Conservation (phyloP, 2,329 filamentous ascomycete species). For the Venturia carpophila region DNA sequence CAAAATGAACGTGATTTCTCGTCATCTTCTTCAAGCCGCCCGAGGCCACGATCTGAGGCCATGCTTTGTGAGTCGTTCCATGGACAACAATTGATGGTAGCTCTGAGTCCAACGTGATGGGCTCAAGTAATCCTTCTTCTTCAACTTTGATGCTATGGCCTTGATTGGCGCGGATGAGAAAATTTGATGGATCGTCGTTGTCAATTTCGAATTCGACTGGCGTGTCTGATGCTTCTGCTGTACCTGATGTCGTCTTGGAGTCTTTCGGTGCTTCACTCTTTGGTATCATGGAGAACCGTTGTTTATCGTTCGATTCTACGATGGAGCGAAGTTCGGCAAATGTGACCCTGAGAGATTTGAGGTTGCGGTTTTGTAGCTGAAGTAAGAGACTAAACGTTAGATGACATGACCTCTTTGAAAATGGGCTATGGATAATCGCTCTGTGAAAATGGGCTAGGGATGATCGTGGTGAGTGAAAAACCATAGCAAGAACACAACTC, state of each 20-base stretch:
- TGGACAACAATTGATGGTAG: slow-evolving; percentile 67
- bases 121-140: slow-evolving; percentile 60
- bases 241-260: slow-evolving; percentile 45
- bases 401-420: background rate
- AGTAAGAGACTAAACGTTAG: background rate
- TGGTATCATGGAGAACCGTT: slow-evolving; percentile 74
- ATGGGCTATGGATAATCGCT: background rate
- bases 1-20: slow-evolving; percentile 85
- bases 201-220: slow-evolving; percentile 18
- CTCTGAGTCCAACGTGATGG: slow-evolving; percentile 52
- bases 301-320: slow-evolving; percentile 75
- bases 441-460: background rate
- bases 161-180: slow-evolving; percentile 90
- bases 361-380: slow-evolving; percentile 51
- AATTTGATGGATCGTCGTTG: slow-evolving; percentile 51
- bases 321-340: slow-evolving; percentile 63
- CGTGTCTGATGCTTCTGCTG: slow-evolving; percentile 46
- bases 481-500: slow-evolving; percentile 23
- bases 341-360: slow-evolving; percentile 64
- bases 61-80: slow-evolving; percentile 79
- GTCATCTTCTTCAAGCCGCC: slow-evolving; percentile 77
- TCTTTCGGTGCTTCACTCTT: slow-evolving; percentile 29
- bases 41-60: slow-evolving; percentile 62
- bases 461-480: background rate
- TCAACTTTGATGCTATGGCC: slow-evolving; percentile 79